Evolutionary conservation across 192 early-diverging fungal genomes (phyloP).

Genomic region (Helicostylum pulchrum): DNA sequence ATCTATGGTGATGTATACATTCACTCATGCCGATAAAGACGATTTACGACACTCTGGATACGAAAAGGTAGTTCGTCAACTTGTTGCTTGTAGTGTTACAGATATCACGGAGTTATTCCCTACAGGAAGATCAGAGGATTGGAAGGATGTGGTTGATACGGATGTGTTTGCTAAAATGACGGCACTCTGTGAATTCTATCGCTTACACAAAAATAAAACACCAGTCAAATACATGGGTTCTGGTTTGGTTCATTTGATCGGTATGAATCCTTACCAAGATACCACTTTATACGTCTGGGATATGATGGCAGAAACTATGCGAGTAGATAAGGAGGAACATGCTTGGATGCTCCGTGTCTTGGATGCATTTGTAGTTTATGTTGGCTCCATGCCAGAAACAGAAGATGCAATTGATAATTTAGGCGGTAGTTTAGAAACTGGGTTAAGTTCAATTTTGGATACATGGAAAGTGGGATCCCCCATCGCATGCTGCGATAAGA

Average conservation of each 20-base stretch:
- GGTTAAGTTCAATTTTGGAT: background rate
- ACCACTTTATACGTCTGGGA: constrained; percentile 1
- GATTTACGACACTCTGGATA: background rate
- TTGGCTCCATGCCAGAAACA: constrained; percentile 1
- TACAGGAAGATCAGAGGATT: background rate
- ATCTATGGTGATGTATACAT: constrained; percentile 3
- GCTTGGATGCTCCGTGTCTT: constrained; percentile 47
- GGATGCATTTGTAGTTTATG: constrained; percentile 48
- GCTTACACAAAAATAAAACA: background rate
- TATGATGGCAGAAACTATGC: constrained; percentile 1
- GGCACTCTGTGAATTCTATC: constrained; percentile 6
- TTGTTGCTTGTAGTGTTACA: constrained; percentile 12
- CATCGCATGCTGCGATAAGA: background rate
- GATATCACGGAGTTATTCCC: constrained; percentile 6
- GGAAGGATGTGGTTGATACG: background rate
- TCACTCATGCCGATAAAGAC: background rate
- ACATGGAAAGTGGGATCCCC: background rate
- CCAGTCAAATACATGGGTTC: constrained; percentile 7
- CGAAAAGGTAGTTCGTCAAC: background rate
- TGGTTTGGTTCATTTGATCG: background rate
- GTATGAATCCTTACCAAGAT: background rate
- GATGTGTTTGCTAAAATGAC: constrained; percentile 3
- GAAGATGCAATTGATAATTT: background rate
- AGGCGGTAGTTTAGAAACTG: background rate
- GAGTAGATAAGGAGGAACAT: constrained; percentile 19